Conservation (phyloP, 2,329 filamentous ascomycete species). For the Monilinia fructigena region DNA sequence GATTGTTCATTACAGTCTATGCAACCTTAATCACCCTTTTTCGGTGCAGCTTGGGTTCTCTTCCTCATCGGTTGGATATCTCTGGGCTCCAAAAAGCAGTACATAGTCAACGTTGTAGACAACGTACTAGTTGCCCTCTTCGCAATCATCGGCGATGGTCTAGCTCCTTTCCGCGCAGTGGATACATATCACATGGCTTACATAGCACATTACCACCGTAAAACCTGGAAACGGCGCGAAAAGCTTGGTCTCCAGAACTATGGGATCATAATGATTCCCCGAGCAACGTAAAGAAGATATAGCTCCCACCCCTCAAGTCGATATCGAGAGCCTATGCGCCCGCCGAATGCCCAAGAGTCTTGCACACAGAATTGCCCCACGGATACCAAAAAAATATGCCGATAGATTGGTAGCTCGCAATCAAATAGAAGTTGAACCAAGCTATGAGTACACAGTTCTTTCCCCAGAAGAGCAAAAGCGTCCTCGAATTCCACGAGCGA, state of each 20-base stretch:
- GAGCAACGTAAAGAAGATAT: conserved; percentile 43
- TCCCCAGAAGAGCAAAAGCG: conserved; percentile 63
- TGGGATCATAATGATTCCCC: conserved; percentile 55
- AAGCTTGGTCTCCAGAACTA: conserved; percentile 61
- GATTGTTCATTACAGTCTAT: conserved; percentile 80
- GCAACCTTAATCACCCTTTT: conserved; percentile 82
- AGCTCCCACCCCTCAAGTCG: conserved; percentile 41
- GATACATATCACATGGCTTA: conserved; percentile 88
- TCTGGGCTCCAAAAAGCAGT: conserved; percentile 68
- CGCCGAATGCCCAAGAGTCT: conserved; percentile 28
- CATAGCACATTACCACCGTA: conserved; percentile 65
- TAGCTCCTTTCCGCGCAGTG: conserved; percentile 71
- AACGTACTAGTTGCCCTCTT: conserved; percentile 68
- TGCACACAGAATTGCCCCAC: conserved; percentile 29
- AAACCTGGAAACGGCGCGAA: conserved; percentile 50
- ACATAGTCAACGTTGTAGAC: conserved; percentile 67
- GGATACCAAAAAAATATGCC: conserved; percentile 32
- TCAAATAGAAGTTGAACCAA: conserved; percentile 26
- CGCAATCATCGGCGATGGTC: conserved; percentile 65
- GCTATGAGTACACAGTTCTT: conserved; percentile 59
- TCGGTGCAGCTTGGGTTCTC: conserved; percentile 80
- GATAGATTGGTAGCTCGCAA: conserved; percentile 27
- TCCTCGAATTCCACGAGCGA: conserved; percentile 70
- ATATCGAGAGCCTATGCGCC: conserved; percentile 41
- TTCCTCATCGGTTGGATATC: conserved; percentile 91